These are phyloP conservation scores for Teunomyces gatunensis DNA, from an alignment of 805 yeast species.

Conservation along the genomic window DNA sequence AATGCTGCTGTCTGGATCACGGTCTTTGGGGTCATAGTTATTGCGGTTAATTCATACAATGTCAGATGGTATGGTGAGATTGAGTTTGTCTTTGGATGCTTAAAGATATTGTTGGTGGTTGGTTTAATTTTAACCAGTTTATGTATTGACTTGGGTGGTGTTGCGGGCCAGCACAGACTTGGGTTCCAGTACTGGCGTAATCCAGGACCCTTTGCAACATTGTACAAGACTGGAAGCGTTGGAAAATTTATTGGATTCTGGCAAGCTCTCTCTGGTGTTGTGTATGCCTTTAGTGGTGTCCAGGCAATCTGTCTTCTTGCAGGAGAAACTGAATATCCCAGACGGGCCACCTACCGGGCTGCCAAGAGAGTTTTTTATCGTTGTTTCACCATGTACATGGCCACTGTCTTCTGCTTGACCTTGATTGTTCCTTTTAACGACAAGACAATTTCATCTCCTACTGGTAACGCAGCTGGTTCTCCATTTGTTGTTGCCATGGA, in stretches of 20 bases:
- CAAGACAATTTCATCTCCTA: slow-evolving; percentile 20
- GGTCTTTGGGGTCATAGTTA: slow-evolving; percentile 35
- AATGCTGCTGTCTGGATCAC: slow-evolving; percentile 47
- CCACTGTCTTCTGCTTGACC: slow-evolving; percentile 15
- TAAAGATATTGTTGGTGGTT: slow-evolving; percentile 22
- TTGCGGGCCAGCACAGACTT: slow-evolving; percentile 17
- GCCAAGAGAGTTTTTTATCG: slow-evolving; percentile 29
- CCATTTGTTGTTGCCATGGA: slow-evolving; percentile 41
- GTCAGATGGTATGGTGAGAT: slow-evolving; percentile 37
- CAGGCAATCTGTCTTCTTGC: slow-evolving; percentile 22
- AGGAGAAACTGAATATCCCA: slow-evolving; percentile 34
- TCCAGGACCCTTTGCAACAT: slow-evolving; percentile 33
- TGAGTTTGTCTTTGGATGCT: slow-evolving; percentile 24
- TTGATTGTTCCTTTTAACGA: slow-evolving; percentile 33
- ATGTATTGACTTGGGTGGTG: slow-evolving; percentile 26
- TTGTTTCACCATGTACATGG: slow-evolving; percentile 24
- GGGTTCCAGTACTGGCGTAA: slow-evolving; percentile 42
- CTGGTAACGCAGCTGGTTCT: slow-evolving; percentile 32
- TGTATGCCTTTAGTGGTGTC: slow-evolving; percentile 34
- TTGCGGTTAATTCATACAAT: slow-evolving; percentile 33
- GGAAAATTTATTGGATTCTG: slow-evolving; percentile 27
- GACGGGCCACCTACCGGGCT: slow-evolving; percentile 28
- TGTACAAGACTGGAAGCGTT: slow-evolving; percentile 7
- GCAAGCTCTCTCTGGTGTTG: slow-evolving; percentile 37
- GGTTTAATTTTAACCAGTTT: slow-evolving; percentile 20